Base-by-base conservation (phyloP, 2,329 filamentous ascomycete species). In the Ophiocordyceps camponoti-floridani region DNA sequence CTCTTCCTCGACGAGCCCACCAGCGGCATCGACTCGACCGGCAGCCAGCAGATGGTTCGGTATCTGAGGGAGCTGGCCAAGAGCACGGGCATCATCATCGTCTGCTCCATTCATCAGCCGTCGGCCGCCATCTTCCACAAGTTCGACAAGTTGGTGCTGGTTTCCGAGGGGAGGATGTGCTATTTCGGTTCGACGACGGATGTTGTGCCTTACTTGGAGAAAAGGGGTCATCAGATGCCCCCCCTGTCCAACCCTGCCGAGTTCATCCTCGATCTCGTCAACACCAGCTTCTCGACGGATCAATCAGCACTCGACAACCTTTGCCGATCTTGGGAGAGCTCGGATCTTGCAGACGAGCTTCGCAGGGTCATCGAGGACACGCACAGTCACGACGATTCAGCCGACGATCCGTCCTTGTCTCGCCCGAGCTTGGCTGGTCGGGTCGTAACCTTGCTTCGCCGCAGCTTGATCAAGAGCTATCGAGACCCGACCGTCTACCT, bases 1-100 rank as follows among this genome's bases (percentile, higher is more conserved):
- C 60, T 94, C 23, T 91, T 94, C 55, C 63, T 93, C 30, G 84
- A 91, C 55, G 84, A 91, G 60, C 84, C 84, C 1, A 94, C 85
- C 0, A 86, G 81, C 50, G 86, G 86, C 9, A 66, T 93, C 10
- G 86, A 94, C 58, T 88, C 83, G 8, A 78, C 77, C 0, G 79
- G 81, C 0, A 84, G 80, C 47, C 79, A 68, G 50, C 83, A 93
- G 58, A 82, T 93, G 19, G 77, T 89, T 45, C 79, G 69, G 3
- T 87, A 83, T 57, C 71, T 89, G 43, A 77, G 72, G 54, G 65
- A 69, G 10, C 69, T 87, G 28, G 83, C 78, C 0, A 72, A 69
- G 55, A 69, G 70, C 48, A 75, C 84, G 56, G 81, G 80, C 47
- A 67, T 91, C 47, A 76, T 91, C 47, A 76, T 91, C 28, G 77